Conservation (phyloP, 2,329 filamentous ascomycete genomes). For the Pyricularia grisea region DNA sequence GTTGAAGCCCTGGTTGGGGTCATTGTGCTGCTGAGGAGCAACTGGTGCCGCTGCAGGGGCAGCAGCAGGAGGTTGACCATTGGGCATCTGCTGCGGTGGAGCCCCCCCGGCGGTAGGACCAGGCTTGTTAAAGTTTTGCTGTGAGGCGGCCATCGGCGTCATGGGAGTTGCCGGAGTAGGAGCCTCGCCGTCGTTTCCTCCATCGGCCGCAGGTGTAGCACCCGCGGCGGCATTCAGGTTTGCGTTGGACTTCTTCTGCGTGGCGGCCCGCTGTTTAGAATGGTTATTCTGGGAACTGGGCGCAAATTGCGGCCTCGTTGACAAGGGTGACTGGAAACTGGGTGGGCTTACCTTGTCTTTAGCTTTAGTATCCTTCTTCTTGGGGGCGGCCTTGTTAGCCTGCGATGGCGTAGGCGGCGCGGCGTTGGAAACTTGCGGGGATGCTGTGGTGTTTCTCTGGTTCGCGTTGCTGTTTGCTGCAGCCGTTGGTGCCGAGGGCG, state of each 20-base stretch:
- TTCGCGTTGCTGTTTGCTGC: slow-evolving; percentile 30
- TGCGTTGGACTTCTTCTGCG: slow-evolving; percentile 55
- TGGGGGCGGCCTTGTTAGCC: slow-evolving; percentile 61
- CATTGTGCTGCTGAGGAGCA: slow-evolving; percentile 33
- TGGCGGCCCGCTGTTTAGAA: slow-evolving; percentile 32
- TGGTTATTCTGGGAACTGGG: slow-evolving; percentile 6
- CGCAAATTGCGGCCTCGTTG: slow-evolving; percentile 4
- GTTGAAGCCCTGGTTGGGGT: slow-evolving; percentile 37
- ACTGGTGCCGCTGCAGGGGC: slow-evolving; percentile 33
- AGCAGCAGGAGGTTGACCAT: slow-evolving; percentile 34
- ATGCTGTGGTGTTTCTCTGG: slow-evolving; percentile 47
- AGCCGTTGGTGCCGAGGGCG: slow-evolving; percentile 49
- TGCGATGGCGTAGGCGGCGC: slow-evolving; percentile 72
- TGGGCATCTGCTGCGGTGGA: slow-evolving; percentile 22
- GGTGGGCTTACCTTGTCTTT: slow-evolving; percentile 53
- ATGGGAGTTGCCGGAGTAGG: slow-evolving; percentile 56
- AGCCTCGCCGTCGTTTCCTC: slow-evolving; percentile 44
- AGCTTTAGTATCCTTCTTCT: slow-evolving; percentile 64
- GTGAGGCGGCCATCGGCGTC: slow-evolving; percentile 41
- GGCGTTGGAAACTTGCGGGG: slow-evolving; percentile 52
- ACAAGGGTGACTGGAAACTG: background rate
- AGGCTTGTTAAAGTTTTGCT: slow-evolving; percentile 37
- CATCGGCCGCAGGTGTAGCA: slow-evolving; percentile 49
- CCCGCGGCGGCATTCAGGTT: slow-evolving; percentile 34
- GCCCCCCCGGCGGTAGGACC: slow-evolving; percentile 14